Conservation (phyloP, 805 yeast species). For the Lipomyces orientalis region DNA sequence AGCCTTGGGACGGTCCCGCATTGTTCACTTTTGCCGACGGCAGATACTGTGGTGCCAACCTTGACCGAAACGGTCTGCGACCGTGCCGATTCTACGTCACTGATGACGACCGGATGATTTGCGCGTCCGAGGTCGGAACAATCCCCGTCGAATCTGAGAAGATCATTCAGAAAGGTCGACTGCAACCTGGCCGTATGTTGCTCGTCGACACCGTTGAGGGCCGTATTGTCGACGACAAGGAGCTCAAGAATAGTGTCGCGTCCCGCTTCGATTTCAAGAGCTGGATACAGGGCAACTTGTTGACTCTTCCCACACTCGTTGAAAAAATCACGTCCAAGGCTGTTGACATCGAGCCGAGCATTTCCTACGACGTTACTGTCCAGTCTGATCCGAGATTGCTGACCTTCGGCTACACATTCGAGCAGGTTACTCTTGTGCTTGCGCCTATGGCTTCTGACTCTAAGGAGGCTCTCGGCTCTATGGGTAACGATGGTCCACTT, state of each 20-base stretch:
- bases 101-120: constrained; percentile 90
- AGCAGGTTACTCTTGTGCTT: constrained; percentile 79
- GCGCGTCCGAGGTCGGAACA: constrained; percentile 99
- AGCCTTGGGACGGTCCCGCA: constrained; percentile 99
- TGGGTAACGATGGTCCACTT: constrained; percentile 97
- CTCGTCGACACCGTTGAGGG: constrained; percentile 94
- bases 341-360: constrained; percentile 37
- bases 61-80: constrained; percentile 96
- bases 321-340: constrained; percentile 57
- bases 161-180: constrained; percentile 87
- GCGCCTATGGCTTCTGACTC: constrained; percentile 94
- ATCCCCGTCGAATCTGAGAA: constrained; percentile 83
- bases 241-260: constrained; percentile 79
- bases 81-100: constrained; percentile 98
- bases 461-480: constrained; percentile 94
- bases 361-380: constrained; percentile 50
- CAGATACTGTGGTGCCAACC: constrained; percentile 96
- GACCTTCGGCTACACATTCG: constrained; percentile 94
- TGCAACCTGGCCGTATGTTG: constrained; percentile 95
- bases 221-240: constrained; percentile 89
- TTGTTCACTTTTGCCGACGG: constrained; percentile 96
- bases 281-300: constrained; percentile 87
- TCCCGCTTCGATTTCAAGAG: constrained; percentile 88
- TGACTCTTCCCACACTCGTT: constrained; percentile 78
- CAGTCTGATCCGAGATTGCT: constrained; percentile 82